Conservation (phyloP, 2,329 filamentous ascomycete genomes). For the Trichoderma hamatum region DNA sequence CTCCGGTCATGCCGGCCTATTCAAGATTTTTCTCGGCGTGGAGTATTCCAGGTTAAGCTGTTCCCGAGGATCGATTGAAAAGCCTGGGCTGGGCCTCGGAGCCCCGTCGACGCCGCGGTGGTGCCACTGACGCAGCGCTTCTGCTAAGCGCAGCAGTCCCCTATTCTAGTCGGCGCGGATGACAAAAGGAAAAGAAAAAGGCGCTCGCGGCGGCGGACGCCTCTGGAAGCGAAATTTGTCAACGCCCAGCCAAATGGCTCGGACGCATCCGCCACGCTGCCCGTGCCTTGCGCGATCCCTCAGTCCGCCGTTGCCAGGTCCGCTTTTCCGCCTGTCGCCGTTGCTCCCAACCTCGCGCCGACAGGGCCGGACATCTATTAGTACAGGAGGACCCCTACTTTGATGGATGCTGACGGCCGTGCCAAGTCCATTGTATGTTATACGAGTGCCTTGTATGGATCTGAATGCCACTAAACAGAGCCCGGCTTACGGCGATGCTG, state of each 20-base stretch:
- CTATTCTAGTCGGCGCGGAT: background rate
- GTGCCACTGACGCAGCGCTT: slow-evolving; percentile 19
- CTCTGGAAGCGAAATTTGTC: background rate
- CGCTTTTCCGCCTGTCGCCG: slow-evolving; percentile 12
- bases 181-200: background rate
- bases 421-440: background rate
- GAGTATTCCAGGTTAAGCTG: slow-evolving; percentile 13
- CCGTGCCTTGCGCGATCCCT: slow-evolving; percentile 20
- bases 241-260: slow-evolving; percentile 3
- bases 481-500: slow-evolving; percentile 3
- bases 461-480: background rate
- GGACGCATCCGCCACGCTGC: slow-evolving; percentile 5
- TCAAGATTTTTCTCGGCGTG: background rate
- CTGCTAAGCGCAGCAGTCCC: background rate
- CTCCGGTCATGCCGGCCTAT: slow-evolving; percentile 12
- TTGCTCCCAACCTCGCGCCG: slow-evolving; percentile 14
- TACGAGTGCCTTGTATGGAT: background rate
- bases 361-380: slow-evolving; percentile 19
- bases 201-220: background rate
- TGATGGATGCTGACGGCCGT: slow-evolving; percentile 12
- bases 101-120: slow-evolving; percentile 12
- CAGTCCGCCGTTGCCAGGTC: slow-evolving; percentile 7
- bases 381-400: background rate
- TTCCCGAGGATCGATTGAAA: background rate
- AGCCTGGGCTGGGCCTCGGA: slow-evolving; percentile 14